A percentile compares a stretch with the other conserved stretches of the same genome.
Conservation (phyloP, 768 basidiomycete species). For the Rhizopogon vesiculosus region DNA sequence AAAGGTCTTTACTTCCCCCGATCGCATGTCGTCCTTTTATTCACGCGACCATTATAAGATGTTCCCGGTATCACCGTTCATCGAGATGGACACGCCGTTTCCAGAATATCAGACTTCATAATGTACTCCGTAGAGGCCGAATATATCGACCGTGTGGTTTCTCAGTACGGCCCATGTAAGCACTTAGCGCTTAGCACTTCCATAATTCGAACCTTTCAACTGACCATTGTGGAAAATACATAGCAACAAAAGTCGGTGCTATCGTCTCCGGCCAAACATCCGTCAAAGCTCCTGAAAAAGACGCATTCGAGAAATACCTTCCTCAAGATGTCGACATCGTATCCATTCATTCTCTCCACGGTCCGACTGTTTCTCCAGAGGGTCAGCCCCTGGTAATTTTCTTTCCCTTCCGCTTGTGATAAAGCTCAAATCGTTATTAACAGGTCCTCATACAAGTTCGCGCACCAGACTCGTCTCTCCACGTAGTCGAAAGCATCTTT, state of each 20-base stretch:
- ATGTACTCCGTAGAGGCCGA: slow-evolving; percentile 96
- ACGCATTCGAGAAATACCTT: slow-evolving; percentile 84
- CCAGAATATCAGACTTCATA: slow-evolving; percentile 88
- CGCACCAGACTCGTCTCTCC: slow-evolving; percentile 65
- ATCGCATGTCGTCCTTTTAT: background rate
- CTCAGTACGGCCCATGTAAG: slow-evolving; percentile 88
- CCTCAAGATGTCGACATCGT: slow-evolving; percentile 86
- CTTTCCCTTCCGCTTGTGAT: background rate
- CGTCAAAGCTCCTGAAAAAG: slow-evolving; percentile 91
- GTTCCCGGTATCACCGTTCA: slow-evolving; percentile 62
- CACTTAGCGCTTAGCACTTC: background rate
- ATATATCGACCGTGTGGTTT: slow-evolving; percentile 77
- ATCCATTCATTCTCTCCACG: slow-evolving; percentile 93
- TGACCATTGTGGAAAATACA: background rate
- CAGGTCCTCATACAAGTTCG: slow-evolving; percentile 90
- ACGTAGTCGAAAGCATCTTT: slow-evolving; percentile 79
- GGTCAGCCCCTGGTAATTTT: slow-evolving; percentile 83
- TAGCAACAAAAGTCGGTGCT: slow-evolving; percentile 89
- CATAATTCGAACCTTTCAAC: background rate
- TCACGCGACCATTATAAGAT: slow-evolving; percentile 30
- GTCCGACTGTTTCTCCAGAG: slow-evolving; percentile 80
- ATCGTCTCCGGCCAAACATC: slow-evolving; percentile 96
- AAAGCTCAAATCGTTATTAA: background rate
- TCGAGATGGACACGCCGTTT: slow-evolving; percentile 81
- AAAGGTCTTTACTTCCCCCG: slow-evolving; percentile 39